phyloP scores from a whole-genome alignment of 1,139 yeast species.

The Pichia sp. region DNA sequence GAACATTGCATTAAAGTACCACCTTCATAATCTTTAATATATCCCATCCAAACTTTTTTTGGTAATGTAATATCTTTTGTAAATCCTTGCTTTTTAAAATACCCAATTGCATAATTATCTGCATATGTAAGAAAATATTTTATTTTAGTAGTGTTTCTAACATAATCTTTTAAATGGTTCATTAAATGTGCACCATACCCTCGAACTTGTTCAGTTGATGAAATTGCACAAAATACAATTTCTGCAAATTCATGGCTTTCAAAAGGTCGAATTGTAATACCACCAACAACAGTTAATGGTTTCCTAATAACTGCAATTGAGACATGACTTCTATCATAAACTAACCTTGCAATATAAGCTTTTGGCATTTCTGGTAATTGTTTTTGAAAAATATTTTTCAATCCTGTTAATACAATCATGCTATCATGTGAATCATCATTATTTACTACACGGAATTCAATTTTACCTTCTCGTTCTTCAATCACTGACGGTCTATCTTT shows the following conservation, averaged over 20 bases:
- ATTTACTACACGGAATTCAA: constrained; percentile 92
- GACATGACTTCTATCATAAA: constrained; percentile 87
- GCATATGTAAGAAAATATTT: constrained; percentile 92
- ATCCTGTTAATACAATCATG: constrained; percentile 86
- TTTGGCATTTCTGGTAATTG: constrained; percentile 98
- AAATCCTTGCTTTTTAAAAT: constrained; percentile 96
- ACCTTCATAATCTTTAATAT: constrained; percentile 97
- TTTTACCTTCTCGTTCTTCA: constrained; percentile 86
- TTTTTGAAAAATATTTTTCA: constrained; percentile 92
- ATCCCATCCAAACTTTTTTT: constrained; percentile 93
- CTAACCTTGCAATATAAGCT: constrained; percentile 90
- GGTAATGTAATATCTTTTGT: constrained; percentile 89
- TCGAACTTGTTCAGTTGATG: constrained; percentile 94
- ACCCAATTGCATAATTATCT: constrained; percentile 97
- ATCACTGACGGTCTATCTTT: constrained; percentile 91
- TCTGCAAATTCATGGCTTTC: constrained; percentile 90
- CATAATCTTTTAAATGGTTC: constrained; percentile 97
- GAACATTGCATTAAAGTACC: constrained; percentile 98
- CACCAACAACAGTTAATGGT: constrained; percentile 95
- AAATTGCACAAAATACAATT: constrained; percentile 96
- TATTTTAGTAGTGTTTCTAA: constrained; percentile 79
- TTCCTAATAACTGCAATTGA: constrained; percentile 94
- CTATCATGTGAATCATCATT: constrained; percentile 86
- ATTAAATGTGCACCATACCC: constrained; percentile 98
- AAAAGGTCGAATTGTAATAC: constrained; percentile 93